These are phyloP conservation scores for Hura crepitans DNA, from an alignment of 441 rosid genomes.

Conservation along the genomic window DNA sequence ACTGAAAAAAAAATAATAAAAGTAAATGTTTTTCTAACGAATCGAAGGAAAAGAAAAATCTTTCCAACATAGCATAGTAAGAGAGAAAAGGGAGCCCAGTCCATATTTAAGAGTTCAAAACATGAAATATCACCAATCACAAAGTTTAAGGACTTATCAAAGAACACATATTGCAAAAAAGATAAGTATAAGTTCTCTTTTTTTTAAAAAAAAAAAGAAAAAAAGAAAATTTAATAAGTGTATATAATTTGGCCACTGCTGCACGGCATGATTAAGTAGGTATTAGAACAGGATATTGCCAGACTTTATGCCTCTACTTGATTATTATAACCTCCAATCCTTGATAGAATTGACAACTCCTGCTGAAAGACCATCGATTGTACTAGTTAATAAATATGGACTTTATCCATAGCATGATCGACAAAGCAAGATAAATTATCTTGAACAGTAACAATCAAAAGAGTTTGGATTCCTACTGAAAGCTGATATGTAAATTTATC, in stretches of 20 bases:
- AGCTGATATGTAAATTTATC: background rate
- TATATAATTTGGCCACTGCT: conserved; percentile 3
- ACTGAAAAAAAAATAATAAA: conserved; percentile 34
- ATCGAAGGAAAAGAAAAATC: background rate
- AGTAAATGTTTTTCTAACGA: background rate
- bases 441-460: background rate
- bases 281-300: conserved; percentile 3
- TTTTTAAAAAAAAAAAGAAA: too few relatives aligned
- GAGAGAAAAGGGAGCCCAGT: background rate
- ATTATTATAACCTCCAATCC: background rate
- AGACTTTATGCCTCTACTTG: background rate
- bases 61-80: background rate
- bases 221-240: too few relatives aligned
- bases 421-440: too few relatives aligned
- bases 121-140: background rate
- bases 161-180: background rate
- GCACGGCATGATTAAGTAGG: background rate
- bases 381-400: background rate
- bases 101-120: conserved; percentile 2
- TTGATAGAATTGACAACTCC: background rate
- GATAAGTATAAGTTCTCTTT: too few relatives aligned
- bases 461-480: too few relatives aligned
- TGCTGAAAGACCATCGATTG: background rate
- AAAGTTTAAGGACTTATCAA: background rate
- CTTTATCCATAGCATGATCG: background rate